A percentile compares a stretch with the other conserved stretches of the same genome.
Evolutionary conservation across 1,284 basidiomycete species (phyloP).

Genomic region (Phaffia rhodozyma): DNA sequence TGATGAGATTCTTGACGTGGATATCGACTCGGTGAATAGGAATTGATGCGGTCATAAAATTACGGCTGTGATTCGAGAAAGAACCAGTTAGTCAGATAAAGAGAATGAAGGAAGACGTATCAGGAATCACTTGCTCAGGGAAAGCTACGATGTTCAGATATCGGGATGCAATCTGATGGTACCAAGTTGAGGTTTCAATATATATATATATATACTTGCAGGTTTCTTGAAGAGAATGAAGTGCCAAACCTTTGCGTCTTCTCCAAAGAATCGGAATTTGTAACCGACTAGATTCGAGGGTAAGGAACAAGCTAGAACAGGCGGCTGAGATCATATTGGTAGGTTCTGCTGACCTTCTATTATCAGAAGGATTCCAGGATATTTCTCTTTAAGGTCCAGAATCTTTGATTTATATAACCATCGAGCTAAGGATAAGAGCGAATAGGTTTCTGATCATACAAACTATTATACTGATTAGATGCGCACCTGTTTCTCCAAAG

Average conservation of each 20-base stretch:
- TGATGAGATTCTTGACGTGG: conserved; percentile 53
- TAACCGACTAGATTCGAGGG: conserved; percentile 51
- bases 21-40: conserved; percentile 69
- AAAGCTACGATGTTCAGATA: conserved; percentile 50
- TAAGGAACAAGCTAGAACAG: conserved; percentile 7
- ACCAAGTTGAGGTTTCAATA: conserved; percentile 1
- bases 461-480: background rate
- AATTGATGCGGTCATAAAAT: conserved; percentile 71
- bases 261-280: conserved; percentile 74
- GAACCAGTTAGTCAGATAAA: too few species aligned
- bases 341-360: conserved; percentile 44
- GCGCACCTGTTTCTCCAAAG: conserved; percentile 64
- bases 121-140: background rate
- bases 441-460: background rate
- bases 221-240: background rate
- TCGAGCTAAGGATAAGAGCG: background rate
- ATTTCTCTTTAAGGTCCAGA: conserved; percentile 54
- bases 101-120: too few species aligned
- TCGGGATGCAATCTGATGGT: conserved; percentile 53
- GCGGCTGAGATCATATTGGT: background rate
- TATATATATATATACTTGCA: background rate
- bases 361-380: conserved; percentile 67
- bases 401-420: conserved; percentile 34
- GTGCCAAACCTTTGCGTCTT: conserved; percentile 61
- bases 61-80: conserved; percentile 54